Evolutionary conservation across 1,284 basidiomycete genomes (phyloP).

Genomic region (Clitocybe nebularis): DNA sequence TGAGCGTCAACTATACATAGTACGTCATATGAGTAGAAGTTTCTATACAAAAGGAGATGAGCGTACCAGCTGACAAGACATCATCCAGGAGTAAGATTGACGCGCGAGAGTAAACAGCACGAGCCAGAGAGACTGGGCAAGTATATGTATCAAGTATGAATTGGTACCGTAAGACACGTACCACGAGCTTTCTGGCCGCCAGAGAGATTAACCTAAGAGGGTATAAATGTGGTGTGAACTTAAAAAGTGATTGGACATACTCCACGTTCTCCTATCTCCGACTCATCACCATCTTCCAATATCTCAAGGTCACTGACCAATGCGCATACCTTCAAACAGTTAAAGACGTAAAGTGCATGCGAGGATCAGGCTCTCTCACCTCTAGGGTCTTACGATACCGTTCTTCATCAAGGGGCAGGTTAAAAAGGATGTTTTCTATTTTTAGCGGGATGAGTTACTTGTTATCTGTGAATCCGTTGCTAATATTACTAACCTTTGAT

Average conservation of each 20-base stretch:
- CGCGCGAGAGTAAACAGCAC: slow-evolving; percentile 92
- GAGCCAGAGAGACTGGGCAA: slow-evolving; percentile 74
- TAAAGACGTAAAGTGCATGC: neutral
- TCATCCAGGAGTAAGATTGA: slow-evolving; percentile 87
- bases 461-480: too few relatives aligned
- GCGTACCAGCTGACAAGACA: slow-evolving; percentile 52
- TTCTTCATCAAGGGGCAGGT: slow-evolving; percentile 73
- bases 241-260: slow-evolving; percentile 36
- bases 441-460: neutral
- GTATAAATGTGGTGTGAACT: neutral
- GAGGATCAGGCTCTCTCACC: slow-evolving; percentile 2
- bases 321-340: slow-evolving; percentile 34
- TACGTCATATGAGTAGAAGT: slow-evolving; percentile 1
- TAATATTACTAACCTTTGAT: slow-evolving; percentile 60
- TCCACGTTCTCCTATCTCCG: slow-evolving; percentile 86
- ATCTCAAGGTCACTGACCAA: slow-evolving; percentile 79
- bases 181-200: slow-evolving; percentile 95
- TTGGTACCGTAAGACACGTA: slow-evolving; percentile 22
- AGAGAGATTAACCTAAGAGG: slow-evolving; percentile 72
- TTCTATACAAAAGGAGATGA: neutral
- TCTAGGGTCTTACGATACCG: slow-evolving; percentile 79
- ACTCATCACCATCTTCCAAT: slow-evolving; percentile 91
- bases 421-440: slow-evolving; percentile 89
- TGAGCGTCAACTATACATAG: slow-evolving; percentile 79
- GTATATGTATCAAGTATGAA: slow-evolving; percentile 2